Percentiles rank a stretch among this genome's conserved stretches.
Evolutionary conservation across 306 rosid species (phyloP).

Genomic region (Echinosophora koreensis): DNA sequence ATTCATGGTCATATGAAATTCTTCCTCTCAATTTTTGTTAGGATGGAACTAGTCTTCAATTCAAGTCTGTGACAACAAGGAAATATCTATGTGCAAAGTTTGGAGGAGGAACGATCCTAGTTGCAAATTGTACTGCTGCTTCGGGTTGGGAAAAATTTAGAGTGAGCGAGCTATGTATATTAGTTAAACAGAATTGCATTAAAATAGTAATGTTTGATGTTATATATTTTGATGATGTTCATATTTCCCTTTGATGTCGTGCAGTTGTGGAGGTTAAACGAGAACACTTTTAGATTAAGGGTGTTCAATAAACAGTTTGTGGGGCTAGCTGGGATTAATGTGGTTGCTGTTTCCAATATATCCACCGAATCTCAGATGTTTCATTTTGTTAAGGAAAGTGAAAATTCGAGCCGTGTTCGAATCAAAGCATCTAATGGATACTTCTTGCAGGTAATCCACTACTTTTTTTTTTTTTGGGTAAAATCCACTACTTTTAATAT

Average conservation of each 20-base stretch:
- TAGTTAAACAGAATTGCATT: not conserved
- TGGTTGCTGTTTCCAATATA: slow-evolving; percentile 56
- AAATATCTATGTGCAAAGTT: slow-evolving; percentile 68
- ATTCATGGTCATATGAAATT: not conserved
- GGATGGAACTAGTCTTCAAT: slow-evolving; percentile 79
- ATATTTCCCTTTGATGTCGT: slow-evolving; percentile 12
- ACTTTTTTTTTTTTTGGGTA: not conserved
- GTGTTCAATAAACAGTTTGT: slow-evolving; percentile 71
- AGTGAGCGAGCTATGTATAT: slow-evolving; percentile 40
- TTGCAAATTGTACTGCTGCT: slow-evolving; percentile 70
- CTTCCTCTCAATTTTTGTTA: slow-evolving; percentile 6
- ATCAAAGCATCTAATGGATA: slow-evolving; percentile 71
- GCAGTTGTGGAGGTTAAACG: slow-evolving; percentile 81
- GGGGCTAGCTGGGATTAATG: slow-evolving; percentile 60
- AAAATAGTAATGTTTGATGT: not conserved
- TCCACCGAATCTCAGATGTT: slow-evolving; percentile 56
- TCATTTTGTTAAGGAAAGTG: slow-evolving; percentile 55
- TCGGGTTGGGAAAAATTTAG: slow-evolving; percentile 78
- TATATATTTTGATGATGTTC: not conserved
- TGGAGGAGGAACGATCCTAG: slow-evolving; percentile 79
- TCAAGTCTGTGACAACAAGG: slow-evolving; percentile 64
- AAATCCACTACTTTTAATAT: not conserved
- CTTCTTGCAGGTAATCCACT: slow-evolving; percentile 65
- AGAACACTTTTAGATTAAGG: slow-evolving; percentile 59
- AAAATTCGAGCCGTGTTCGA: slow-evolving; percentile 54